phyloP scores from a whole-genome alignment of 371 early-diverging fungal genomes.

The Actinomortierella wolfii region DNA sequence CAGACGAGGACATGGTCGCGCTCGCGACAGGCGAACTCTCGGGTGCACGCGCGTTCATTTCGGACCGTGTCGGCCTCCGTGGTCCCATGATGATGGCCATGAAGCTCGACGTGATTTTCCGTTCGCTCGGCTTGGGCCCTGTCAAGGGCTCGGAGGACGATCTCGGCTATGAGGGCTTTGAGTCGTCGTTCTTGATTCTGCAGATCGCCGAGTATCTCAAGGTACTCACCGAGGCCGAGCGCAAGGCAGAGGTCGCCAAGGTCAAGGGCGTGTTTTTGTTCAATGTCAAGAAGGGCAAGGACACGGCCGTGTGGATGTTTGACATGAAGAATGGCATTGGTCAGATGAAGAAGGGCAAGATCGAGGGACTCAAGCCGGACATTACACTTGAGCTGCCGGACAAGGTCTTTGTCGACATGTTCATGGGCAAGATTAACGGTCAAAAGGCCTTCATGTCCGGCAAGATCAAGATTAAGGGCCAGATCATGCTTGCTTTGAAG shows the following conservation, averaged over 20 bases:
- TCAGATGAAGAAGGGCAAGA: constrained; percentile 63
- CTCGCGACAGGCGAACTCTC: constrained; percentile 75
- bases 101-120: constrained; percentile 59
- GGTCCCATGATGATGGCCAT: constrained; percentile 74
- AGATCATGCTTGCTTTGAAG: constrained; percentile 77
- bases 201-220: constrained; percentile 39
- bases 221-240: constrained; percentile 38
- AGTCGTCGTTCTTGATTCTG: constrained; percentile 39
- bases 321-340: constrained; percentile 75
- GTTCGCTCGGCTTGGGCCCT: constrained; percentile 39
- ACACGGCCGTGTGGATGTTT: constrained; percentile 75
- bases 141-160: constrained; percentile 36
- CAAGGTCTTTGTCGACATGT: constrained; percentile 85
- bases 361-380: constrained; percentile 67
- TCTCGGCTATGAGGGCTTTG: constrained; percentile 43
- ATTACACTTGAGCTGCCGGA: constrained; percentile 69
- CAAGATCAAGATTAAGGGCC: constrained; percentile 87
- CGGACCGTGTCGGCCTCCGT: constrained; percentile 85
- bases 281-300: constrained; percentile 69
- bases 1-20: constrained; percentile 71
- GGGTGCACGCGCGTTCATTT: constrained; percentile 83
- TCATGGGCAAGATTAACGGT: constrained; percentile 81
- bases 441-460: constrained; percentile 86
- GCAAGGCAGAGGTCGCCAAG: constrained; percentile 50
- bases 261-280: constrained; percentile 89